Conservation (phyloP, 306 rosid genomes). For the Cucurbita ficifolia region DNA sequence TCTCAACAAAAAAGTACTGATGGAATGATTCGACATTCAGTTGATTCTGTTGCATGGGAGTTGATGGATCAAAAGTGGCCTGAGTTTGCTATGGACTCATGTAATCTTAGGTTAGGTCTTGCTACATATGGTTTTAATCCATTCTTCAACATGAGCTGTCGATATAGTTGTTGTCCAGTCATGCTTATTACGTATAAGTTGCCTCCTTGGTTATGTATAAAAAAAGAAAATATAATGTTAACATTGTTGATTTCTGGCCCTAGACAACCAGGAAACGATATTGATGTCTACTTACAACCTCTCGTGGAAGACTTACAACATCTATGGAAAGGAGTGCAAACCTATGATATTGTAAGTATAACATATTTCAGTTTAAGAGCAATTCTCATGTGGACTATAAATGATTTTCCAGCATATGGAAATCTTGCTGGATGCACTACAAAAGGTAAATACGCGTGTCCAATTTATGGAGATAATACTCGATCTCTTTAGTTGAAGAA, state of each 20-base stretch:
- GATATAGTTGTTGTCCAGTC: constrained; percentile 5
- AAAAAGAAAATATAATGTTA: no score
- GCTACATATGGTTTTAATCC: no score
- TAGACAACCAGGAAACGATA: no score
- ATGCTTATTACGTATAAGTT: not conserved
- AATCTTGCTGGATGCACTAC: no score
- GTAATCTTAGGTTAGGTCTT: no score
- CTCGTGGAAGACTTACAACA: not conserved
- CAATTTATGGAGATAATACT: not conserved
- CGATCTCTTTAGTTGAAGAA: not conserved
- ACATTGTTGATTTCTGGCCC: no score
- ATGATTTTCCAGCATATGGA: no score
- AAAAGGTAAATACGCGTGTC: not conserved
- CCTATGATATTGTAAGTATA: not conserved
- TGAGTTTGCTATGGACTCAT: no score
- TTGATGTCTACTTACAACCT: not conserved
- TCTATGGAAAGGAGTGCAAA: not conserved
- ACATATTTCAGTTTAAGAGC: not conserved
- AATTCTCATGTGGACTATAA: not conserved
- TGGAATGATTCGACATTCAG: not conserved
- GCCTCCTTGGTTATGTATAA: no score
- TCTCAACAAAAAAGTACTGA: not conserved
- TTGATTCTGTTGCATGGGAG: no score
- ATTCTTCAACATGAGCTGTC: not conserved
- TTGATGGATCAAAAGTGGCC: no score